These are phyloP conservation scores for Mortierella sp. DNA, from an alignment of 371 early-diverging fungal species.

Conservation along the genomic window DNA sequence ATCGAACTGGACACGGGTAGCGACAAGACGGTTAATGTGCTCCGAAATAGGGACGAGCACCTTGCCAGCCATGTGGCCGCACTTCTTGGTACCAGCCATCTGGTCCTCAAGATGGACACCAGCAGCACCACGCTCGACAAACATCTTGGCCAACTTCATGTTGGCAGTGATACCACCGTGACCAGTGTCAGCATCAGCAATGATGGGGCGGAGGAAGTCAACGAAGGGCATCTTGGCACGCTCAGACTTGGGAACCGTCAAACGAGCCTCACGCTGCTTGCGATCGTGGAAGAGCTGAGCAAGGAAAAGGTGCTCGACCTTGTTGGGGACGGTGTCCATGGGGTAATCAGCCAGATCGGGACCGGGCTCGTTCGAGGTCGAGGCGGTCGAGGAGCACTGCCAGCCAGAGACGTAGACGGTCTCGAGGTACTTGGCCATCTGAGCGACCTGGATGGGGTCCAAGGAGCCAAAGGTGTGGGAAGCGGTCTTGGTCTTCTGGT, in stretches of 20 bases:
- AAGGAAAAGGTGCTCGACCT: conserved; percentile 98
- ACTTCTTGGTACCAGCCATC: conserved; percentile 97
- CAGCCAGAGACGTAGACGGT: conserved; percentile 98
- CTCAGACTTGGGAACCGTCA: conserved; percentile 73
- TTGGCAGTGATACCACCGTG: conserved; percentile 94
- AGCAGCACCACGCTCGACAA: conserved; percentile 93
- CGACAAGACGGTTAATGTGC: conserved; percentile 97
- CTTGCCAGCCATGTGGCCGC: conserved; percentile 99
- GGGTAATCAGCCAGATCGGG: conserved; percentile 99
- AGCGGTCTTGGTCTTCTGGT: conserved; percentile 81
- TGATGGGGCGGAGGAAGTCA: conserved; percentile 95
- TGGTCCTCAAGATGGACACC: conserved; percentile 96
- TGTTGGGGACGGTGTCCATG: conserved; percentile 98
- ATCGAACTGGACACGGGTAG: conserved; percentile 96
- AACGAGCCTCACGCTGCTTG: conserved; percentile 93
- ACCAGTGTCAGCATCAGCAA: conserved; percentile 99
- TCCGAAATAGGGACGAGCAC: conserved; percentile 97
- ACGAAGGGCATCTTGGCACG: conserved; percentile 79
- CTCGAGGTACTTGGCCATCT: conserved; percentile 98
- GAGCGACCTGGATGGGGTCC: conserved; percentile 95
- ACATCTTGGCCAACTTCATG: conserved; percentile 95
- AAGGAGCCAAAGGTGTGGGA: conserved; percentile 96
- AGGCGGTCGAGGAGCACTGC: conserved; percentile 98
- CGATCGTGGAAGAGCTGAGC: conserved; percentile 99
- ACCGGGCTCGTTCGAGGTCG: conserved; percentile 97